Base-by-base conservation (phyloP, 2,329 filamentous ascomycete species). In the Pseudogymnoascus sp. region DNA sequence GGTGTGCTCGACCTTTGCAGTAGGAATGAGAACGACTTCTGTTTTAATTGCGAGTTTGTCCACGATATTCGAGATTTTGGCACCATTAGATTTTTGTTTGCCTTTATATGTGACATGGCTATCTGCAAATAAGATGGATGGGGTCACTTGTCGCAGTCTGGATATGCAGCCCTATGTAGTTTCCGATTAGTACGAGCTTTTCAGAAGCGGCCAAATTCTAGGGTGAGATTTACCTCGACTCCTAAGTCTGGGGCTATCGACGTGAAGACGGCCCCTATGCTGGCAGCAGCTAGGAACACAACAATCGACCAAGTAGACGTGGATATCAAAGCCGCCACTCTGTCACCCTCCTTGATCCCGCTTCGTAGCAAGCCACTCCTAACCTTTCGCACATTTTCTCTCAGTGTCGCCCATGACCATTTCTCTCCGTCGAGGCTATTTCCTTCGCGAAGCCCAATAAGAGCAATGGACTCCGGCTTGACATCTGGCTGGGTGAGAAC, bases 81-180 rank as follows among this genome's bases (percentile, higher is more conserved):
- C 21, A 52, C 25, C 23, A n/a, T 62, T 62, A 5, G 43, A 62
- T 25, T 31, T 49, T 37, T 62, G 60, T 38, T 45, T 28, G 43
- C 60, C 60, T 37, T 62, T 62, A 16, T 62, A 62, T 12, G 60
- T 62, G 28, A 62, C 40, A 59, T 62, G 60, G n/a, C 60, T 62
- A 58, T 62, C 60, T 7, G 38, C 60, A 58, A 62, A 62, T 18
- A 62, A 35, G 21, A 62, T 62, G 11, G 38, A 62, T 14, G 60
- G 60, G 16, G 38, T 58, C 8, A 62, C 60, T 21, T 62, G 60
- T 58, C 45, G 37, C 23, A 62, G 31, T 21, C 60, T 49, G 25
- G 60, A 58, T 59, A 62, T 59, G 18, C 60, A 62, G 3, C 60
- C 60, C 60, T 62, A 33, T 14, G 14, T 28, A 43, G 8, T n/a